phyloP scores from a whole-genome alignment of 768 basidiomycete genomes.

The Mycena rosella region DNA sequence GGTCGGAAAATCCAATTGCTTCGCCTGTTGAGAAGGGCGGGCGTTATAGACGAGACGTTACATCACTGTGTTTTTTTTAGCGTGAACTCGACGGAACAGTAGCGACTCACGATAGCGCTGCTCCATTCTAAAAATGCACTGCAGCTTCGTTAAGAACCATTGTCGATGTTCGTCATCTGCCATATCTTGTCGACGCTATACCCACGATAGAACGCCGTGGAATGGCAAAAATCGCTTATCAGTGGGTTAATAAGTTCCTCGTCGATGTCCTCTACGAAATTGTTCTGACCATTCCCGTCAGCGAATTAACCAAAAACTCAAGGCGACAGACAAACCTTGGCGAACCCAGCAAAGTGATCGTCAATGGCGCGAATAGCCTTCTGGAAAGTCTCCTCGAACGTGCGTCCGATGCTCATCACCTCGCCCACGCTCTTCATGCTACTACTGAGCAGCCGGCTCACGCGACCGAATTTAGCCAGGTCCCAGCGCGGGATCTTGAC shows the following conservation, averaged over 20 bases:
- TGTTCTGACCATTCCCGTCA: slow-evolving; percentile 67
- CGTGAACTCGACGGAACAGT: slow-evolving; percentile 8
- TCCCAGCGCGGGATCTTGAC: slow-evolving; percentile 99
- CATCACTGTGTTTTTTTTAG: slow-evolving; percentile 58
- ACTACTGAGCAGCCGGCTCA: slow-evolving; percentile 90
- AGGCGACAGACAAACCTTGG: slow-evolving; percentile 64
- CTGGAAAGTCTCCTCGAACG: slow-evolving; percentile 98
- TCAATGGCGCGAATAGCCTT: slow-evolving; percentile 98
- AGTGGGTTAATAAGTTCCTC: slow-evolving; percentile 95
- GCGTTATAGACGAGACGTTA: slow-evolving; percentile 74
- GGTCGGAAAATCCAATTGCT: slow-evolving; percentile 97
- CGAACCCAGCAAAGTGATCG: slow-evolving; percentile 94
- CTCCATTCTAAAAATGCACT: slow-evolving; percentile 88
- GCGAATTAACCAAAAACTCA: background rate
- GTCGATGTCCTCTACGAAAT: slow-evolving; percentile 91
- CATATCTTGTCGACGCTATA: slow-evolving; percentile 97
- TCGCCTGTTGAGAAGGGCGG: slow-evolving; percentile 81
- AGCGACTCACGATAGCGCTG: slow-evolving; percentile 73
- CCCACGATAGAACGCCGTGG: slow-evolving; percentile 91
- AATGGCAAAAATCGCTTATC: slow-evolving; percentile 99
- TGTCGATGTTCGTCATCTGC: slow-evolving; percentile 98
- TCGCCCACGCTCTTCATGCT: slow-evolving; percentile 99
- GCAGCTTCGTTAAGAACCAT: slow-evolving; percentile 96
- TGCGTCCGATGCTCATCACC: slow-evolving; percentile 98
- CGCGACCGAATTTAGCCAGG: slow-evolving; percentile 96